Percentiles rank a stretch among this genome's conserved stretches.
These are phyloP conservation scores for Podaxis sp. DNA, from an alignment of 768 basidiomycete genomes.

Conservation along the genomic window DNA sequence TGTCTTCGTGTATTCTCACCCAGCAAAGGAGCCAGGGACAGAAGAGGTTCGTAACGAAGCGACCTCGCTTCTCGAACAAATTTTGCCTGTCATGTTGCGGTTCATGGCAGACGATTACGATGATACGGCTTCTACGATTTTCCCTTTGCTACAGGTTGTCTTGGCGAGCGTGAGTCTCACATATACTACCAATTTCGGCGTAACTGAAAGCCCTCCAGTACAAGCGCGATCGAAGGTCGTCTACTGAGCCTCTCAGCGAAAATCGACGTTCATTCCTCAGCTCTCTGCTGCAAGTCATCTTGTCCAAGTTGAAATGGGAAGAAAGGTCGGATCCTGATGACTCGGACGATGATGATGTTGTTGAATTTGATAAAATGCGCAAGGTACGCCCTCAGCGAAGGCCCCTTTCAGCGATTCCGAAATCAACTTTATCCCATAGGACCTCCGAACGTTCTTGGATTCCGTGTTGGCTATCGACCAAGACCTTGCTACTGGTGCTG, in stretches of 20 bases:
- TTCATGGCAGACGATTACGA: constrained; percentile 91
- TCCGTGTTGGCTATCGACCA: constrained; percentile 84
- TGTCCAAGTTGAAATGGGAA: constrained; percentile 92
- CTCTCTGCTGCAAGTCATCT: constrained; percentile 72
- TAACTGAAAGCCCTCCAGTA: constrained; percentile 49
- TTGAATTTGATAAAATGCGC: constrained; percentile 81
- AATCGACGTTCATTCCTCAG: constrained; percentile 74
- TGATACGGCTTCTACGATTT: constrained; percentile 84
- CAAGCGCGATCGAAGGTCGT: constrained; percentile 68
- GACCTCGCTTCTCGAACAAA: constrained; percentile 56
- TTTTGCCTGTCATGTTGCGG: constrained; percentile 79
- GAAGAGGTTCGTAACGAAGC: constrained; percentile 68
- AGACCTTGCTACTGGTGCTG: constrained; percentile 76
- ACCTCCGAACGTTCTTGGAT: constrained; percentile 84
- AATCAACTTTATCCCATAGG: constrained; percentile 44
- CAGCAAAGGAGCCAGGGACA: constrained; percentile 53
- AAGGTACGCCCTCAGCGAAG: constrained; percentile 49
- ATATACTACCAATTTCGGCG: neutral
- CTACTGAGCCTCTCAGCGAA: constrained; percentile 61
- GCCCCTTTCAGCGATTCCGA: neutral
- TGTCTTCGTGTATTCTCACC: constrained; percentile 16
- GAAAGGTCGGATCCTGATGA: constrained; percentile 77
- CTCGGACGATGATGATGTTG: constrained; percentile 84
- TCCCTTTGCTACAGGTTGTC: constrained; percentile 75
- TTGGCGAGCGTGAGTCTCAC: constrained; percentile 63